These are phyloP conservation scores for Physcomitrellopsis africana DNA, from an alignment of 225 moss, liverwort and hornwort species.

Conservation along the genomic window DNA sequence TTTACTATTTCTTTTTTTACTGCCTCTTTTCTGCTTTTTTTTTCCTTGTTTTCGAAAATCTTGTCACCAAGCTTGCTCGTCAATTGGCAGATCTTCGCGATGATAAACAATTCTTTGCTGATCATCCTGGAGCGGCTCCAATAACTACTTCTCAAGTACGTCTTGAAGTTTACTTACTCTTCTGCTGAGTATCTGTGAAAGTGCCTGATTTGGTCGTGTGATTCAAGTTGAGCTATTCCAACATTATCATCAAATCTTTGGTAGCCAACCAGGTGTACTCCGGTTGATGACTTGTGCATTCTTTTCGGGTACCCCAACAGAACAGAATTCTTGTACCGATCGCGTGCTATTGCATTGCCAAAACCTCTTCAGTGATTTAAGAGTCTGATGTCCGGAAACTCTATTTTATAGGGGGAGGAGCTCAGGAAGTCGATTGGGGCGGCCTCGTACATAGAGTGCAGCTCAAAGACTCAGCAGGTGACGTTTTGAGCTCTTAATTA, in stretches of 20 bases:
- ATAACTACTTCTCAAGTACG: conserved; percentile 89
- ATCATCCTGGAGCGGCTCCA: conserved; percentile 97
- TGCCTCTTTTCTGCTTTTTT: background rate
- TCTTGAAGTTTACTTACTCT: conserved; percentile 12
- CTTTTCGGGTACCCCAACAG: conserved; percentile 11
- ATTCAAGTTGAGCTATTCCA: conserved; percentile 11
- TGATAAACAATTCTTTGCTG: conserved; percentile 95
- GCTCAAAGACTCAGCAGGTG: conserved; percentile 99
- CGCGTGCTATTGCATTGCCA: conserved; percentile 14
- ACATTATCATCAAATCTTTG: background rate
- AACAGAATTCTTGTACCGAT: conserved; percentile 4
- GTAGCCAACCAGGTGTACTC: conserved; percentile 23
- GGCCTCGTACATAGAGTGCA: conserved; percentile 97
- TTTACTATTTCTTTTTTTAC: no score
- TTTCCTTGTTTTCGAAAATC: background rate
- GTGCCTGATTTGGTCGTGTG: background rate
- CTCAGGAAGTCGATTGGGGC: conserved; percentile 93
- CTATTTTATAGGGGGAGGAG: conserved; percentile 83
- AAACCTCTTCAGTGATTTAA: conserved; percentile 20
- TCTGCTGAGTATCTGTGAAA: background rate
- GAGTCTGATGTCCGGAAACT: conserved; percentile 33
- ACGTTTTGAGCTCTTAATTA: background rate
- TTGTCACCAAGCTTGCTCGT: conserved; percentile 1
- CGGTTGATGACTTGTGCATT: conserved; percentile 21
- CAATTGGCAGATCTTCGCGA: conserved; percentile 90